Evolutionary conservation across 371 early-diverging fungal genomes (phyloP).

Genomic region (Encephalitozoon intestinalis): DNA sequence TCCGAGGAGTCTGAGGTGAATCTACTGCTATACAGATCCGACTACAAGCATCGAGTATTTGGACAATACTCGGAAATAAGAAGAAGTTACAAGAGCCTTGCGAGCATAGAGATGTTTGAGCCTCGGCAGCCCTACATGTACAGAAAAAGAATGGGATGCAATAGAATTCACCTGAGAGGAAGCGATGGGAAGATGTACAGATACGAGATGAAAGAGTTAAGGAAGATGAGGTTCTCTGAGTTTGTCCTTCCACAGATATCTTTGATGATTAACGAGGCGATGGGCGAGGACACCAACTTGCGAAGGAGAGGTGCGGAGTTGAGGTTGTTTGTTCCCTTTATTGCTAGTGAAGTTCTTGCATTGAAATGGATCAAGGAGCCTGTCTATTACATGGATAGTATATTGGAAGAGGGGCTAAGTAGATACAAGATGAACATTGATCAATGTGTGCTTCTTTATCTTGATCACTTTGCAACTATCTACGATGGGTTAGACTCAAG

Average conservation of each 20-base stretch:
- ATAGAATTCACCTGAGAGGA: slow-evolving; percentile 33
- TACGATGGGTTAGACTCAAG: not conserved
- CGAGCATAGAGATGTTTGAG: slow-evolving; percentile 42
- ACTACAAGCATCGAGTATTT: slow-evolving; percentile 42
- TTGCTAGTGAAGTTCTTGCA: slow-evolving; percentile 27
- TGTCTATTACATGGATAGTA: not conserved
- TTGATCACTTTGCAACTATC: not conserved
- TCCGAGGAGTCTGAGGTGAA: slow-evolving; percentile 23
- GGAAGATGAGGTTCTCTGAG: slow-evolving; percentile 10
- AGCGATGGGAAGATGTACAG: slow-evolving; percentile 43
- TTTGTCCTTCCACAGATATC: slow-evolving; percentile 28
- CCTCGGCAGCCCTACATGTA: slow-evolving; percentile 19
- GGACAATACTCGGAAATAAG: slow-evolving; percentile 50
- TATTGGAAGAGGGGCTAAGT: not conserved
- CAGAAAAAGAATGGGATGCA: slow-evolving; percentile 36
- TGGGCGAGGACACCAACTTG: slow-evolving; percentile 12
- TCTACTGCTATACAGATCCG: slow-evolving; percentile 30
- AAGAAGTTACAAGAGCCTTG: slow-evolving; percentile 41
- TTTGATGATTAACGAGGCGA: not conserved
- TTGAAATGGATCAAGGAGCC: slow-evolving; percentile 30
- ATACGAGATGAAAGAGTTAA: slow-evolving; percentile 30
- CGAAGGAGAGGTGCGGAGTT: slow-evolving; percentile 13
- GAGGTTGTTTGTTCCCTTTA: slow-evolving; percentile 27
- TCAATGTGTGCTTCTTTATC: not conserved
- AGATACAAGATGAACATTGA: not conserved